Base-by-base conservation (phyloP, 139 green algal genomes). In the Chlorella sorokiniana region DNA sequence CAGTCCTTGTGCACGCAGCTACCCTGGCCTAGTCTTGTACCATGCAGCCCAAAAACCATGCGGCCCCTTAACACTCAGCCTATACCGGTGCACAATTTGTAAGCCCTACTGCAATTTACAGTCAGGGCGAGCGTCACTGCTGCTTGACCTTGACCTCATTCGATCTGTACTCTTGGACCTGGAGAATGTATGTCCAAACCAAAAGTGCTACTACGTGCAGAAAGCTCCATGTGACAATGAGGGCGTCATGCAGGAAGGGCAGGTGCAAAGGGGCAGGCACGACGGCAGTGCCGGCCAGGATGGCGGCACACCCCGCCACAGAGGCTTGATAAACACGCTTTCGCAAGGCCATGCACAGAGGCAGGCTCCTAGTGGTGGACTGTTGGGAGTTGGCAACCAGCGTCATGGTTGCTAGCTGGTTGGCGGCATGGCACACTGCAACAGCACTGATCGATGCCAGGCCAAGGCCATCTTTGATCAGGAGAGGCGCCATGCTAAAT, bases 401-500 rank as follows among this genome's bases (percentile, higher is more conserved):
- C 9, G 33, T 51, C 2, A 62, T 62, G 68, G 38, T 22, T 16
- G 37, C 29, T 74, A 78, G 65, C 31, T 38, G 48, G 27, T 51
- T 40, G 31, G 72, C 65, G 29, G 75, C 48, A 42, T 61, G 37
- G 61, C 41, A 84, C 40, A 64, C n/a, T 29, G 81, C 68, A 3
- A 84, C 35, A 3, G 83, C n/a, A 3, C 42, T 71, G 14, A 35
- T 38, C 1, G 62, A 97, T n/a, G 94, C 89, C 69, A 93, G 37
- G 7, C 54, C 76, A 40, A 97, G 81, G 3, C 94, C 91, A 81
- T 99, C 96, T 3, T 92, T 85, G 44, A 88, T 78, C 4, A 99
- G 92, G 70, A 99, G 88, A 0, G 96, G 96, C 69, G 85, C 96
- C 94, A 99, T 98, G 83, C 88, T 96, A 79, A 98, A 91, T 22